phyloP scores from a whole-genome alignment of 805 yeast species.

The Teunomyces barrocoloradensis region DNA sequence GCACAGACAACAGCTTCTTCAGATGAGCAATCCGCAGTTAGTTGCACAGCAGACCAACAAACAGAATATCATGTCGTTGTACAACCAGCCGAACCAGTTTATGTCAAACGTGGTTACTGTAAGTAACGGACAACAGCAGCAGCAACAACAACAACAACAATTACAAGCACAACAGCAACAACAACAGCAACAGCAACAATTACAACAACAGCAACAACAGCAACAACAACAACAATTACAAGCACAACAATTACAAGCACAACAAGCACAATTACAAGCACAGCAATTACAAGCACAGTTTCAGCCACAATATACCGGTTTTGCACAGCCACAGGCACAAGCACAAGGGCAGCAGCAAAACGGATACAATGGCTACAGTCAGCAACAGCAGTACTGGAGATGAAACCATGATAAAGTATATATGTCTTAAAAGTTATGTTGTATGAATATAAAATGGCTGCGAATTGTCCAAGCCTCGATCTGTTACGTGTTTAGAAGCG shows the following conservation, averaged over 20 bases:
- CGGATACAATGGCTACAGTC: slow-evolving; percentile 9
- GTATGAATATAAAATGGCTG: not conserved
- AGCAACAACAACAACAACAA: slow-evolving; percentile 9
- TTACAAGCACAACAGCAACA: slow-evolving; percentile 7
- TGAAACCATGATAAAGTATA: not conserved
- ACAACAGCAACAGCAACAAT: slow-evolving; percentile 6
- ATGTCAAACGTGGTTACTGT: slow-evolving; percentile 26
- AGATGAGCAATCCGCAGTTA: slow-evolving; percentile 22
- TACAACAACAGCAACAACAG: slow-evolving; percentile 4
- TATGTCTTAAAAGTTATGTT: not conserved
- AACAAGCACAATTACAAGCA: slow-evolving; percentile 14
- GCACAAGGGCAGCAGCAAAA: slow-evolving; percentile 8
- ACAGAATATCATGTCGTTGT: slow-evolving; percentile 40
- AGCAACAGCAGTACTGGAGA: slow-evolving; percentile 11
- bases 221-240: slow-evolving; percentile 9
- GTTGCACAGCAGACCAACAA: slow-evolving; percentile 30
- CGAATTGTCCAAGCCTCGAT: not conserved
- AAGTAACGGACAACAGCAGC: slow-evolving; percentile 11
- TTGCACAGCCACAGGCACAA: slow-evolving; percentile 10
- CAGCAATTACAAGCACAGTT: slow-evolving; percentile 11
- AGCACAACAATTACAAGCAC: slow-evolving; percentile 10
- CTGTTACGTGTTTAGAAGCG: not conserved
- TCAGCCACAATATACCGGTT: slow-evolving; percentile 15
- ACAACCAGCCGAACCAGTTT: slow-evolving; percentile 35
- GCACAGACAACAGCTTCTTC: slow-evolving; percentile 36